A percentile compares a stretch with the other conserved stretches of the same genome.
Conservation (phyloP, 2,329 filamentous ascomycete genomes). For the Malbranchea cinnamomea region DNA sequence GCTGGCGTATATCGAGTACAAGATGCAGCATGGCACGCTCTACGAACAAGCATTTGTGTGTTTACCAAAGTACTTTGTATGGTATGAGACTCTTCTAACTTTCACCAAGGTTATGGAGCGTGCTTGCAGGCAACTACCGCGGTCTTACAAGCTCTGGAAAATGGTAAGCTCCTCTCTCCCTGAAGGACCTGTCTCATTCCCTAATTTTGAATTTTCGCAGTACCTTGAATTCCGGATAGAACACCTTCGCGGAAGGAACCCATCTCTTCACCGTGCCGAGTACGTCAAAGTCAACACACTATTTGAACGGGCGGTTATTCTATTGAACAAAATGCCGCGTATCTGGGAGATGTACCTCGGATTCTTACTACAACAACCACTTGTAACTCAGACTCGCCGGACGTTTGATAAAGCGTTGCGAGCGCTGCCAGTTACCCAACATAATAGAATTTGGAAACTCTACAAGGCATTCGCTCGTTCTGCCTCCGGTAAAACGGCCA, state of each 20-base stretch:
- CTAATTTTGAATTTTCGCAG: conserved; percentile 26
- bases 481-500: conserved; percentile 74
- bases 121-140: conserved; percentile 74
- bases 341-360: conserved; percentile 97
- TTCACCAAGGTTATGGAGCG: conserved; percentile 56
- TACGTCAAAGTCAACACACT: conserved; percentile 89
- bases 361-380: conserved; percentile 81
- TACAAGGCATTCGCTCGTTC: conserved; percentile 87
- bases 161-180: conserved; percentile 40
- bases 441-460: conserved; percentile 86
- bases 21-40: conserved; percentile 67
- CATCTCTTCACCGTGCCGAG: conserved; percentile 62
- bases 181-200: conserved; percentile 1
- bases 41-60: conserved; percentile 68
- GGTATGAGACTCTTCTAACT: conserved; percentile 2
- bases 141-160: conserved; percentile 98
- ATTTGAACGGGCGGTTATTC: conserved; percentile 80
- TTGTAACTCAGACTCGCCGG: conserved; percentile 70
- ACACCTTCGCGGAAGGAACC: conserved; percentile 69
- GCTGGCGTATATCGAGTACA: conserved; percentile 87
- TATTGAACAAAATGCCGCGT: conserved; percentile 96
- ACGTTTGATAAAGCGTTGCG: conserved; percentile 87
- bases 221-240: conserved; percentile 75
- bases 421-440: conserved; percentile 84
- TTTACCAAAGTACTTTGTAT: conserved; percentile 2